Evolutionary conservation across 2,329 filamentous ascomycete genomes (phyloP), one percentile per base, ranked within the genome.

Genomic region (Botrytis hyacinthi): DNA sequence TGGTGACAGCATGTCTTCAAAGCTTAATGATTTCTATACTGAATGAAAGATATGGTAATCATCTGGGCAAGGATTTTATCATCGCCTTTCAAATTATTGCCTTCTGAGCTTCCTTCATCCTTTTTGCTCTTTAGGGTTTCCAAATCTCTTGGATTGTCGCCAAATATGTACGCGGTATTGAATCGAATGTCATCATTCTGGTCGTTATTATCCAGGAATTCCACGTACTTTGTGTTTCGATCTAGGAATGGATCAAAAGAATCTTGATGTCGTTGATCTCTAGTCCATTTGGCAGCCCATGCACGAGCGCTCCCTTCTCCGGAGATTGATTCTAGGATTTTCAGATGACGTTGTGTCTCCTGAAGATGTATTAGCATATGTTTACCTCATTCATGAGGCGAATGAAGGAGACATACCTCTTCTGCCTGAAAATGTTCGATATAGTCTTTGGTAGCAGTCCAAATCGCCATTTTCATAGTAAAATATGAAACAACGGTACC

Each of bases 181-280:
- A 22, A 16, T 14, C 1, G 14, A n/a, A 3, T 22, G 37, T 8
- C 14, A 16, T 40, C 3, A 3, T 18, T 22, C 9, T 20, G 8
- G 22, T 40, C 2, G 9, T 8, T 42, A 10, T 37, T 20, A 54
- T 29, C 5, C 14, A 54, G 46, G 54, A 2, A 40, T 22, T 67
- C 46, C 8, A 67, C 8, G 4, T 54, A 37, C 1, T 4, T 32
- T 26, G 4, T 8, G 3, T 12, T 26, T 1, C 0, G 16, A 37
- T 32, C 1, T 1, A 1, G 46, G 22, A 16, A n/a, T 7, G n/a
- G 7, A 10, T 20, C 16, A 16, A 4, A 18, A 3, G 1, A 14
- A 37, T 14, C 14, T 16, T 4, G 8, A 12, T n/a, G 5, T 6
- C 10, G 7, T 26, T 6, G 4, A 20, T 35, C 1, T 22, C 3